Evolutionary conservation across 768 basidiomycete genomes (phyloP).

Genomic region (Piloderma croceum): DNA sequence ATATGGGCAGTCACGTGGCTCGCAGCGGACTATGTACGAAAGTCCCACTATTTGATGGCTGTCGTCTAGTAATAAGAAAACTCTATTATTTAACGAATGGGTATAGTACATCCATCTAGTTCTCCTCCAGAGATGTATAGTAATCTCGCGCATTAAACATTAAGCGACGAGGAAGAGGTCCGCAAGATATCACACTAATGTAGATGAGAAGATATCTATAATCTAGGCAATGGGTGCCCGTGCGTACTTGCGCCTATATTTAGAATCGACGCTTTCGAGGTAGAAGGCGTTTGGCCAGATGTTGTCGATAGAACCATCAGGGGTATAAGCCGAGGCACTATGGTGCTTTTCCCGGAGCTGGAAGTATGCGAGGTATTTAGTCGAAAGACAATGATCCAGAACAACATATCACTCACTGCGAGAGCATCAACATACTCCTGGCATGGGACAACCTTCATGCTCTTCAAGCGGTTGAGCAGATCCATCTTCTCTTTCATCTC

Average conservation of each 20-base stretch:
- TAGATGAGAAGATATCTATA: too few species aligned
- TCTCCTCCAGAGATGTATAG: too few species aligned
- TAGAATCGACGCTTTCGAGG: conserved; percentile 83
- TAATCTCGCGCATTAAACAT: too few species aligned
- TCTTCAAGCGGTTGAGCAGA: conserved; percentile 66
- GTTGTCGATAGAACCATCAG: conserved; percentile 82
- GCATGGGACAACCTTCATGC: conserved; percentile 88
- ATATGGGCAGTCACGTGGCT: too few species aligned
- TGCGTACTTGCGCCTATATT: conserved; percentile 87
- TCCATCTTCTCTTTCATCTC: conserved; percentile 81
- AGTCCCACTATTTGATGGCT: too few species aligned
- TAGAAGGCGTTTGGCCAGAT: conserved; percentile 95
- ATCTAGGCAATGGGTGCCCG: conserved; percentile 30
- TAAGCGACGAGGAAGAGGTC: too few species aligned
- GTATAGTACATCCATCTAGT: too few species aligned
- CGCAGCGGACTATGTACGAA: too few species aligned
- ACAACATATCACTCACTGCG: conserved; percentile 48
- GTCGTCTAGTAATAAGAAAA: too few species aligned
- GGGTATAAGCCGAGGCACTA: conserved; percentile 80
- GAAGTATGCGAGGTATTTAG: conserved; percentile 4
- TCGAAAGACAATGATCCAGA: conserved; percentile 4
- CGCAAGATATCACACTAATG: too few species aligned
- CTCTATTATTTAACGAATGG: too few species aligned
- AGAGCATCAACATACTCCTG: conserved; percentile 89
- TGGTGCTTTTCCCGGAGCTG: conserved; percentile 97